Percentiles rank a stretch among this genome's conserved stretches.
Evolutionary conservation across 2,329 filamentous ascomycete genomes (phyloP).

Genomic region (Stagonosporopsis cucurbitacearum): DNA sequence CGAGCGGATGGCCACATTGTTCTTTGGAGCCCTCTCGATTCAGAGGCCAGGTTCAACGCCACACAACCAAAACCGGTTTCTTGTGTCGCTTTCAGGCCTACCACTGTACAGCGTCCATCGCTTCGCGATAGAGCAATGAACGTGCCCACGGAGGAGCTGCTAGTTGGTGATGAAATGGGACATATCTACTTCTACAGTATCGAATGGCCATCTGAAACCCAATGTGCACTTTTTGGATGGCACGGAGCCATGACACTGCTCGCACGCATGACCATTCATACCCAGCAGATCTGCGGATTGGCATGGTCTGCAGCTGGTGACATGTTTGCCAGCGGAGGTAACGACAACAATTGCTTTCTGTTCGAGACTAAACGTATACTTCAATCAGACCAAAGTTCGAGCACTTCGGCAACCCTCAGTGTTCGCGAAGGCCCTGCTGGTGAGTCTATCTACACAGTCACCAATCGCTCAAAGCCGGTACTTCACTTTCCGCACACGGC

Average conservation of each 20-base stretch:
- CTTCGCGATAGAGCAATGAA: constrained; percentile 56
- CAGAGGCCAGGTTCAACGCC: constrained; percentile 74
- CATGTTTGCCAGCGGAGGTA: constrained; percentile 85
- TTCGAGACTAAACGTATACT: constrained; percentile 73
- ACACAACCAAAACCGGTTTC: constrained; percentile 75
- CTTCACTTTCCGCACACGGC: constrained; percentile 60
- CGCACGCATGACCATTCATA: constrained; percentile 77
- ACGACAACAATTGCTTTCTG: constrained; percentile 87
- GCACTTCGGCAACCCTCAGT: constrained; percentile 25
- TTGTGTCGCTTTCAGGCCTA: constrained; percentile 82
- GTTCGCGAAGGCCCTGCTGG: constrained; percentile 36
- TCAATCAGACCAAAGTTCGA: constrained; percentile 18
- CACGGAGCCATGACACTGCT: constrained; percentile 78
- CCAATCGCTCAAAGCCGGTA: constrained; percentile 42
- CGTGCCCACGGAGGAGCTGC: constrained; percentile 78
- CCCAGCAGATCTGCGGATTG: constrained; percentile 92
- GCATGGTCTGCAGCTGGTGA: constrained; percentile 80
- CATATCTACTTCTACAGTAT: constrained; percentile 87
- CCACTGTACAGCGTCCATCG: constrained; percentile 58
- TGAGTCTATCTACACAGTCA: constrained; percentile 44
- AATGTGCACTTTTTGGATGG: constrained; percentile 75
- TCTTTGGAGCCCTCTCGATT: constrained; percentile 78
- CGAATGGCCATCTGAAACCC: constrained; percentile 72
- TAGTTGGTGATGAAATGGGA: constrained; percentile 84
- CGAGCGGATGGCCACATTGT: constrained; percentile 77